These are phyloP conservation scores for Rosa rugosa DNA, from an alignment of 306 rosid genomes.

Conservation along the genomic window DNA sequence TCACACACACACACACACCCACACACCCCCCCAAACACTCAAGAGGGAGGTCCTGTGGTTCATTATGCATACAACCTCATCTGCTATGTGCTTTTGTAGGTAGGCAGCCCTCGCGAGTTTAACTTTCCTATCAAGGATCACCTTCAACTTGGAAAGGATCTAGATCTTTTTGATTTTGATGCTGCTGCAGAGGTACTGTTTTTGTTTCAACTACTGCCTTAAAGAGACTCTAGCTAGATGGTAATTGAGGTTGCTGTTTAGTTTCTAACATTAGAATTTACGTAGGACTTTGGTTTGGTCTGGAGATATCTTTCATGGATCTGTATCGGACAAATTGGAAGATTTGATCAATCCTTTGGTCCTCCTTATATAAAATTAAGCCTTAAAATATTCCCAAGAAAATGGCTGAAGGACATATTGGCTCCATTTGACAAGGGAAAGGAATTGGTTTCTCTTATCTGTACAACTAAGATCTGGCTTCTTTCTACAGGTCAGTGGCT, in stretches of 20 bases:
- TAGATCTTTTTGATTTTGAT: constrained; percentile 88
- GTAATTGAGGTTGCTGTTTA: not conserved
- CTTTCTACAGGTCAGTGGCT: constrained; percentile 81
- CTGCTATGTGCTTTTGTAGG: constrained; percentile 44
- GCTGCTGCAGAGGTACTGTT: constrained; percentile 89
- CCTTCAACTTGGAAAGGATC: constrained; percentile 83
- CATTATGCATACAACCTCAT: constrained; percentile 18
- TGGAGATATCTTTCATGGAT: not conserved
- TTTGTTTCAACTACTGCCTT: constrained; percentile 33
- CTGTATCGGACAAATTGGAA: not conserved
- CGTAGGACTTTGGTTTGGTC: not conserved
- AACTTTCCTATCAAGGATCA: constrained; percentile 84
- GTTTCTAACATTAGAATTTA: not conserved
- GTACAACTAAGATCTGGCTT: constrained; percentile 22
- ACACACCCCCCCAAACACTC: no score
- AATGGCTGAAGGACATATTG: constrained; percentile 13
- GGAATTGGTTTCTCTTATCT: constrained; percentile 11
- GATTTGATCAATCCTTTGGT: not conserved
- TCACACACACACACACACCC: not conserved
- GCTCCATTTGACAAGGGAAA: constrained; percentile 14
- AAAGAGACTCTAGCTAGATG: constrained; percentile 23
- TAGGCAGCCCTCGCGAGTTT: constrained; percentile 59
- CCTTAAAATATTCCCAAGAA: not conserved
- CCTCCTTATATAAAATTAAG: not conserved
- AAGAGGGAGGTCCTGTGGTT: constrained; percentile 1